Percentiles rank a stretch among this genome's conserved stretches.
phyloP scores from a whole-genome alignment of 208 protist species.

The Leishmania gerbilli region DNA sequence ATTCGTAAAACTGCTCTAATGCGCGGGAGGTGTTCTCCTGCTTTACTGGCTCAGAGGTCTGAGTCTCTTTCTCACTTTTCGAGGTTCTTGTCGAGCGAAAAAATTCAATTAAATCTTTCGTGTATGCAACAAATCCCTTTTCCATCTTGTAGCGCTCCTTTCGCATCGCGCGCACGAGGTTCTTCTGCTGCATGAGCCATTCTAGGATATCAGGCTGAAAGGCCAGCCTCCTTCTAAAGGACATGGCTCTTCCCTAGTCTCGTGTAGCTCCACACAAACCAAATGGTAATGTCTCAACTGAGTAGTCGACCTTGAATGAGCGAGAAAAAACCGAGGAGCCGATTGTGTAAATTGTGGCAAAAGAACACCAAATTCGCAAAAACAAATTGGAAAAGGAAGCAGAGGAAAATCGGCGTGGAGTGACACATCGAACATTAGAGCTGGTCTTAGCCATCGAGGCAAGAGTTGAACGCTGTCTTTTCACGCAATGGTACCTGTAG shows the following conservation, averaged over 20 bases:
- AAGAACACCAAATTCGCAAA: not conserved
- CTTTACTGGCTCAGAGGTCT: not conserved
- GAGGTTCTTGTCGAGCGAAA: slow-evolving; percentile 23
- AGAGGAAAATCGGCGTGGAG: too few relatives aligned
- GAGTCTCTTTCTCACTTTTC: slow-evolving; percentile 11
- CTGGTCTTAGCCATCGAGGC: not conserved
- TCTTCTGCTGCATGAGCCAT: slow-evolving; percentile 53
- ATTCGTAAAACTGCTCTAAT: slow-evolving; percentile 90
- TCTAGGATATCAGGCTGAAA: slow-evolving; percentile 82
- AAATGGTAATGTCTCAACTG: not conserved
- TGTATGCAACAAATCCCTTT: slow-evolving; percentile 81
- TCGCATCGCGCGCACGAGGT: slow-evolving; percentile 35
- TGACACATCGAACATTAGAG: not conserved
- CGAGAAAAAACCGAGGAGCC: not conserved
- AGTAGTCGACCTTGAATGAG: not conserved
- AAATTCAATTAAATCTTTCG: slow-evolving; percentile 52
- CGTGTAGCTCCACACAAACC: not conserved
- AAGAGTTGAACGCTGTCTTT: not conserved
- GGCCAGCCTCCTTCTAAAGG: slow-evolving; percentile 21
- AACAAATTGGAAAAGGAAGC: not conserved
- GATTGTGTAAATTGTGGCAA: not conserved
- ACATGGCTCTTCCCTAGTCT: slow-evolving; percentile 35
- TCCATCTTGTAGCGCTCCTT: slow-evolving; percentile 69
- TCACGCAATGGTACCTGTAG: not conserved
- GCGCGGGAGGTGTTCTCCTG: slow-evolving; percentile 27